phyloP scores from a whole-genome alignment of 1,284 basidiomycete genomes.

The Pascua guehoae region DNA sequence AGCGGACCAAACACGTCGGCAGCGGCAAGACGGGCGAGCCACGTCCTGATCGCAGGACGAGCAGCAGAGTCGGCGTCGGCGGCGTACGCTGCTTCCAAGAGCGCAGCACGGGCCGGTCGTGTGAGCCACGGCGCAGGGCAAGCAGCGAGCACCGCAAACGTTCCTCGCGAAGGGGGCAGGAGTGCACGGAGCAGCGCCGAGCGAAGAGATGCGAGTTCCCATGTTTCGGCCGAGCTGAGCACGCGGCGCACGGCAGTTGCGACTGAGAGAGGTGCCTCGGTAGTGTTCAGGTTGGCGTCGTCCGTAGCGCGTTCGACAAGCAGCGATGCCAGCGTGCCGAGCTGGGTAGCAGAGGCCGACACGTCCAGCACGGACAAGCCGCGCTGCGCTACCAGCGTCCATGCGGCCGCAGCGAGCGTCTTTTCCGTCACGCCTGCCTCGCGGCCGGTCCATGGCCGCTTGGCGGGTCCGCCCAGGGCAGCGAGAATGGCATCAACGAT shows the following conservation, averaged over 20 bases:
- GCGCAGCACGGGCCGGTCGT: conserved; percentile 11
- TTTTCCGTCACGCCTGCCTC: conserved; percentile 9
- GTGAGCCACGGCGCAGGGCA: conserved; percentile 15
- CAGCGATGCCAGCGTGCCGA: conserved; percentile 8
- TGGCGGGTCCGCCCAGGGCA: not conserved
- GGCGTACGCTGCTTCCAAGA: conserved; percentile 18
- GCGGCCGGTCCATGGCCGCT: conserved; percentile 10
- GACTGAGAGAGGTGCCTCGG: not conserved
- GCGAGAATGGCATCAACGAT: conserved; percentile 12
- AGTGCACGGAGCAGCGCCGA: conserved; percentile 14
- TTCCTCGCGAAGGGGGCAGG: not conserved
- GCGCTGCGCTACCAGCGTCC: conserved; percentile 21
- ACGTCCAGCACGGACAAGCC: conserved; percentile 23
- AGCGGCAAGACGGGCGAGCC: conserved; percentile 17
- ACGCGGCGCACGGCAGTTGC: conserved; percentile 2
- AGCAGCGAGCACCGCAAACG: conserved; percentile 14
- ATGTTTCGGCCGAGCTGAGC: conserved; percentile 15
- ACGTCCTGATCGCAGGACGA: conserved; percentile 10
- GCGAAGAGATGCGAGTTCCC: conserved; percentile 14
- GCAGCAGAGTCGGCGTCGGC: conserved; percentile 6
- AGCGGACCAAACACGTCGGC: conserved; percentile 17
- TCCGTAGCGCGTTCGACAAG: conserved; percentile 2
- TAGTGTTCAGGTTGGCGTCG: not conserved
- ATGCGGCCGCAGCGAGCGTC: conserved; percentile 19
- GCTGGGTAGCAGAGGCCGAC: conserved; percentile 6